Evolutionary conservation across 2,329 filamentous ascomycete species (phyloP), one percentile per base, ranked within the genome.

Genomic region (Trichoderma breve): DNA sequence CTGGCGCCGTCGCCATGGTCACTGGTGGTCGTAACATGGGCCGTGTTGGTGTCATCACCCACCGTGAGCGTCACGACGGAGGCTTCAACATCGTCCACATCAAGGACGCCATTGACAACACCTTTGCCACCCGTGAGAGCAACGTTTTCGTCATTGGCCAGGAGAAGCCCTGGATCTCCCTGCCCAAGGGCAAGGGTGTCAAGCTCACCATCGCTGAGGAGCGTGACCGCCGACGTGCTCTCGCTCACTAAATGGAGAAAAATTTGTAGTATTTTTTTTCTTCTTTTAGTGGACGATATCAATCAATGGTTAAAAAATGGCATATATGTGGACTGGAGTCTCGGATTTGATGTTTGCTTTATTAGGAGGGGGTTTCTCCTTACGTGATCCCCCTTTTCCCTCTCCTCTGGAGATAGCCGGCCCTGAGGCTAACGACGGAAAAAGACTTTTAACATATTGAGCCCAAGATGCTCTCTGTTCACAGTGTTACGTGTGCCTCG

Each of bases 11-110:
- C 81, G 94, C 93, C 86, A 99, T 99, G 95, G 93, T 92, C 83
- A 99, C 96, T 80, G 96, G 96, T 92, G 96, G 96, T 91, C 96
- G 95, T 84, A 99, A 99, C 94, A 99, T 98, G 95, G 96, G 96
- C 85, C 96, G 96, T 95, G 95, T 99, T 83, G 96, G 96, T 93
- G 95, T 98, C 85, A 97, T 99, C 89, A 98, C 96, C 82, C 95
- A 99, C 91, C 95, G 96, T 90, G 96, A 99, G 91, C 94, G 96
- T 82, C 96, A 99, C 91, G 96, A 99, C 81, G 96, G 96, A 90
- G 96, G 96, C 86, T 99, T 99, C 93, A 97, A 97, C 91, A 97
- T 99, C 83, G 95, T 99, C 85, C 95, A 98, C 90, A 92, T 99
- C 87, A 99, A 99, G 93, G 96, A 99, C 83, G 95, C 95, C 82